Evolutionary conservation across 345 rosid genomes (phyloP).

Genomic region (Salix udensis): DNA sequence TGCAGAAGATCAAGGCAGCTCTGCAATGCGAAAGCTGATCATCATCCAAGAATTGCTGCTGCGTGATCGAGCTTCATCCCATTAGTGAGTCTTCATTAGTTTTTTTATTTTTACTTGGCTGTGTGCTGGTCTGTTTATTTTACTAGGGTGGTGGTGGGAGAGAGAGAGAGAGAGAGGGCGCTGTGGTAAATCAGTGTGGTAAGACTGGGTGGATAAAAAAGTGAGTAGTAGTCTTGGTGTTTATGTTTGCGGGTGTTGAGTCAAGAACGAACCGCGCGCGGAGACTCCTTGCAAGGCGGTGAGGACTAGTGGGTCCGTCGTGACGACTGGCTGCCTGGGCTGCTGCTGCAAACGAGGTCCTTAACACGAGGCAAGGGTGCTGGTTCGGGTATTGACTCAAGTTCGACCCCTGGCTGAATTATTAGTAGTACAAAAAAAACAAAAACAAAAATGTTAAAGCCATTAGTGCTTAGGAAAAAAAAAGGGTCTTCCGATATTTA

Average conservation of each 20-base stretch:
- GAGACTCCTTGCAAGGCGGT: constrained; percentile 57
- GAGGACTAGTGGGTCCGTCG: constrained; percentile 7
- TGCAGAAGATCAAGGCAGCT: constrained; percentile 86
- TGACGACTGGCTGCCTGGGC: background rate
- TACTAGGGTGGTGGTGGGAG: background rate
- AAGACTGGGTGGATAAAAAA: background rate
- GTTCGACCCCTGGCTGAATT: constrained; percentile 50
- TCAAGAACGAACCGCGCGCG: constrained; percentile 99
- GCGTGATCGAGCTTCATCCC: background rate
- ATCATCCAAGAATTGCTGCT: constrained; percentile 6
- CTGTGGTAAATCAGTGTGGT: background rate
- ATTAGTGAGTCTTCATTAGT: background rate
- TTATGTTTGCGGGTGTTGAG: constrained; percentile 66
- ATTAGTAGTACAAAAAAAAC: background rate
- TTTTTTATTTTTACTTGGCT: background rate
- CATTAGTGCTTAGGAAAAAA: no score
- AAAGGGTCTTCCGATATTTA: background rate
- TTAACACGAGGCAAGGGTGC: constrained; percentile 63
- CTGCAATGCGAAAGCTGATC: constrained; percentile 64
- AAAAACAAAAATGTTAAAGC: background rate
- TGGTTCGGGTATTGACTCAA: constrained; percentile 99
- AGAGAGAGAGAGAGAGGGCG: background rate
- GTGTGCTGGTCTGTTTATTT: background rate
- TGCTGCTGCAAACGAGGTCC: constrained; percentile 4
- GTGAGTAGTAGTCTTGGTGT: background rate